Percentiles rank a stretch among this genome's conserved stretches.
Conservation (phyloP, 2,329 filamentous ascomycete species). For the Macrophomina phaseolina region DNA sequence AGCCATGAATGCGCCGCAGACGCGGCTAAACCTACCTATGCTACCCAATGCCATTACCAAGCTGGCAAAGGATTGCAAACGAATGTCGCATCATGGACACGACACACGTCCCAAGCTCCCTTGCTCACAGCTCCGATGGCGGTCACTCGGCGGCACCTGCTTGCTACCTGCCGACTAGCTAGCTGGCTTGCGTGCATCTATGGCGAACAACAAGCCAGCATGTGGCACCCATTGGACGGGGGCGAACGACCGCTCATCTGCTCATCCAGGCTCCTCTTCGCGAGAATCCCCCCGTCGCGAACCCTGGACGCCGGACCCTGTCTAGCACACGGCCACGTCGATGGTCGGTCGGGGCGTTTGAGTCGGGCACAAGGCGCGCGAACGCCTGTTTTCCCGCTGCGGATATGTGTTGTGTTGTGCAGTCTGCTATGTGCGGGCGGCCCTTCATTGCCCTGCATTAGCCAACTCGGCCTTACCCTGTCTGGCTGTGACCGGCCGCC, state of each 20-base stretch:
- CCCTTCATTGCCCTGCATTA: constrained; percentile 20
- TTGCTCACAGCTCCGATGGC: constrained; percentile 14
- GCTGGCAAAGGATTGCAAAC: constrained; percentile 20
- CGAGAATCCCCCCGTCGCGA: background rate
- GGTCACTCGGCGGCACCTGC: constrained; percentile 23
- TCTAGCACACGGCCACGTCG: constrained; percentile 24
- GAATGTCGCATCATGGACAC: constrained; percentile 25
- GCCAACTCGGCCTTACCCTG: constrained; percentile 11
- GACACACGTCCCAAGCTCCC: constrained; percentile 19
- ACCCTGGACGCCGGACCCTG: constrained; percentile 16
- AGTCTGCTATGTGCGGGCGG: no score
- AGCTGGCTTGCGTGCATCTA: constrained; percentile 1
- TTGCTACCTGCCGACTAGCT: constrained; percentile 13
- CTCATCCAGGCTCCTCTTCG: constrained; percentile 1
- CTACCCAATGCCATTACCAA: background rate
- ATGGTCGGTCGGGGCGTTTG: background rate
- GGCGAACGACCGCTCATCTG: constrained; percentile 21
- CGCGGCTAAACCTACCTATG: constrained; percentile 16
- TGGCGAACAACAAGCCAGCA: constrained; percentile 8
- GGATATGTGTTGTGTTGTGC: constrained; percentile 9
- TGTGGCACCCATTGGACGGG: background rate
- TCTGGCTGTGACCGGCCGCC: background rate
- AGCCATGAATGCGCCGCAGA: background rate
- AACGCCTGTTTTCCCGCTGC: constrained; percentile 19
- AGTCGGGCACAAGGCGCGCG: constrained; percentile 1